A percentile compares a stretch with the other conserved stretches of the same genome.
Conservation (phyloP, 2,329 filamentous ascomycete species). For the Colletotrichum trifolii region DNA sequence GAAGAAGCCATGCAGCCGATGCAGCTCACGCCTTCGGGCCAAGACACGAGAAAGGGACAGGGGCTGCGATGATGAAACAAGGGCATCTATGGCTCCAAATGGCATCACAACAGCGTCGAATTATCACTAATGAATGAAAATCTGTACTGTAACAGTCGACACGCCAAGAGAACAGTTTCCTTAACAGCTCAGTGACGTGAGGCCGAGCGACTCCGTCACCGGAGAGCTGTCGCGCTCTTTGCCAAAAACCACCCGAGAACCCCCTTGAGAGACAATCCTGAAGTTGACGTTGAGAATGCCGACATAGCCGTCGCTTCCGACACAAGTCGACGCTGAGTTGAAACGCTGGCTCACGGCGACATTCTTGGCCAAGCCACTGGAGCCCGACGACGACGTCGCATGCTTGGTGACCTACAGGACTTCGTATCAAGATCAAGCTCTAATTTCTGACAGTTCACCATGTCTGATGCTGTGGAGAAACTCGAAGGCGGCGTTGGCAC, state of each 20-base stretch:
- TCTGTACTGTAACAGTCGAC: not conserved
- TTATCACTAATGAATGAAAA: not conserved
- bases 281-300: constrained; percentile 38
- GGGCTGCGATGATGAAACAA: too few species aligned
- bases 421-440: not conserved
- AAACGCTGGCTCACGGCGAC: constrained; percentile 31
- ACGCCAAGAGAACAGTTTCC: not conserved
- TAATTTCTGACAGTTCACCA: not conserved
- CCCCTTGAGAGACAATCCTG: constrained; percentile 34
- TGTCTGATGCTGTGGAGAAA: not conserved
- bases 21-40: too few species aligned
- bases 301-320: constrained; percentile 26
- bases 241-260: constrained; percentile 26
- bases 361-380: constrained; percentile 13
- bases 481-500: not conserved
- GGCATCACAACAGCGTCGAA: not conserved
- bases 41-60: too few species aligned
- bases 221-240: constrained; percentile 17
- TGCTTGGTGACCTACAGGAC: constrained; percentile 19
- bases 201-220: constrained; percentile 28
- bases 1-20: too few species aligned
- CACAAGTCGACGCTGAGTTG: constrained; percentile 30
- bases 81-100: too few species aligned
- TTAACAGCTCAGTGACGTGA: constrained; percentile 31
- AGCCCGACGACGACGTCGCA: constrained; percentile 18